A percentile compares a stretch with the other conserved stretches of the same genome.
Conservation (phyloP, 148 eudicot species). For the Amaranthus palmeri region DNA sequence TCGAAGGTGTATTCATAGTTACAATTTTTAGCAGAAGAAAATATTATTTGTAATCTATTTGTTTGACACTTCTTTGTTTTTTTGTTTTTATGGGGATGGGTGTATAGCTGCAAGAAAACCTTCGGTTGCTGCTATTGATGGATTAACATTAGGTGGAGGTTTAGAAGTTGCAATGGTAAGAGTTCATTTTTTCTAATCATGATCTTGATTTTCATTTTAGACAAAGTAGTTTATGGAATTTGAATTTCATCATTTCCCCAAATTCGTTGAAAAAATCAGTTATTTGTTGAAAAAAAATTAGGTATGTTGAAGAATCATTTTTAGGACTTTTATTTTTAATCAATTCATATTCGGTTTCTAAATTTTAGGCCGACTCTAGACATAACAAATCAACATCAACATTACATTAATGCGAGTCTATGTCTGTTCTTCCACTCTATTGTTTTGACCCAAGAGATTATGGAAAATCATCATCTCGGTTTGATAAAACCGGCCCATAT, state of each 20-base stretch:
- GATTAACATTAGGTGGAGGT: constrained; percentile 94
- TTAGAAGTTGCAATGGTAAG: constrained; percentile 97
- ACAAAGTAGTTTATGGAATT: no score
- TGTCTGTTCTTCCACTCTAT: constrained; percentile 74
- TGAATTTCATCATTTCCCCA: no score
- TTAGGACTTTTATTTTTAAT: no score
- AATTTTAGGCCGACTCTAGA: no score
- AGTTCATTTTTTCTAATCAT: constrained; percentile 3
- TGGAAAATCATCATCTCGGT: constrained; percentile 80
- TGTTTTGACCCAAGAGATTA: constrained; percentile 87
- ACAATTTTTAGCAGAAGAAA: neutral
- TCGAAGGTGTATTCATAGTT: constrained; percentile 53
- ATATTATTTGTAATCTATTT: neutral
- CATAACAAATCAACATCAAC: no score
- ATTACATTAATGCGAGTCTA: no score
- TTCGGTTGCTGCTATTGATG: constrained; percentile 93
- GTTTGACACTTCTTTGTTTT: neutral
- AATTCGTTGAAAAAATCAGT: no score
- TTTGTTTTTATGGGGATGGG: neutral
- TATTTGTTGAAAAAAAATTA: no score
- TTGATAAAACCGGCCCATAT: constrained; percentile 86
- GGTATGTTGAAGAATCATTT: no score
- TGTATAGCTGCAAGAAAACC: constrained; percentile 77
- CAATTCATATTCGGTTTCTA: no score
- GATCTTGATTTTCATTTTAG: no score